Percentiles rank a stretch among this genome's conserved stretches.
Conservation (phyloP, 2,329 filamentous ascomycete genomes). For the Fusarium duplospermum region DNA sequence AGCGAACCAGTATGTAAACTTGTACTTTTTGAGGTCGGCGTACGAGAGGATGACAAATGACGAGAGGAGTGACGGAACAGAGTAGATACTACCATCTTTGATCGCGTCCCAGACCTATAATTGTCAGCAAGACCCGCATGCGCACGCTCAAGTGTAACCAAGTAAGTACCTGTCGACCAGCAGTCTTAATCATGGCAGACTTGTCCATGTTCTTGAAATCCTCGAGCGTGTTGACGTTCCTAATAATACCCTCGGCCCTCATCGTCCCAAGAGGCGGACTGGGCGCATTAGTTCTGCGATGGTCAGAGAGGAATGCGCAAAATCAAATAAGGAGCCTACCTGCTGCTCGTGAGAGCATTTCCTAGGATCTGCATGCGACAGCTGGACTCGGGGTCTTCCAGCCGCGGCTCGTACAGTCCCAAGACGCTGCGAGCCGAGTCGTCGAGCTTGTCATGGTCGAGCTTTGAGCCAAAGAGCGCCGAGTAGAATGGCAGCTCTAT, state of each 20-base stretch:
- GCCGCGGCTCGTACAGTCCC: slow-evolving; percentile 88
- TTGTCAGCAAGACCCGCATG: slow-evolving; percentile 22
- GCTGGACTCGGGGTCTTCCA: slow-evolving; percentile 78
- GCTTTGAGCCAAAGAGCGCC: slow-evolving; percentile 90
- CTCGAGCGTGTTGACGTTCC: slow-evolving; percentile 95
- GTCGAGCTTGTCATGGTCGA: slow-evolving; percentile 96
- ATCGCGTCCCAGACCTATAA: slow-evolving; percentile 96
- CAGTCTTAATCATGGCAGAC: slow-evolving; percentile 78
- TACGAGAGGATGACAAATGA: slow-evolving; percentile 92
- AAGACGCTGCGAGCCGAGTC: slow-evolving; percentile 89
- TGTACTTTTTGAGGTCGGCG: slow-evolving; percentile 97
- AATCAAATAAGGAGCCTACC: slow-evolving; percentile 66
- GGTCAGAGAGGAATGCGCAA: slow-evolving; percentile 35
- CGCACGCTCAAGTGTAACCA: background rate
- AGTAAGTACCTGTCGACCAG: slow-evolving; percentile 77
- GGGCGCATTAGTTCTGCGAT: slow-evolving; percentile 45
- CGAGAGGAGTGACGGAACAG: slow-evolving; percentile 88
- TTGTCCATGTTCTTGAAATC: slow-evolving; percentile 91
- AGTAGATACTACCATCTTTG: slow-evolving; percentile 95
- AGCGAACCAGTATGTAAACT: slow-evolving; percentile 97
- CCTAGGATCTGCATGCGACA: slow-evolving; percentile 92
- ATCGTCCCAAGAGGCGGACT: slow-evolving; percentile 78
- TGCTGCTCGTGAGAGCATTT: slow-evolving; percentile 83
- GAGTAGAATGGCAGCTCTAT: slow-evolving; percentile 97
- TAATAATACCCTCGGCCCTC: slow-evolving; percentile 92